phyloP scores from a whole-genome alignment of 164 flowering plant genomes.

The Sedum album region DNA sequence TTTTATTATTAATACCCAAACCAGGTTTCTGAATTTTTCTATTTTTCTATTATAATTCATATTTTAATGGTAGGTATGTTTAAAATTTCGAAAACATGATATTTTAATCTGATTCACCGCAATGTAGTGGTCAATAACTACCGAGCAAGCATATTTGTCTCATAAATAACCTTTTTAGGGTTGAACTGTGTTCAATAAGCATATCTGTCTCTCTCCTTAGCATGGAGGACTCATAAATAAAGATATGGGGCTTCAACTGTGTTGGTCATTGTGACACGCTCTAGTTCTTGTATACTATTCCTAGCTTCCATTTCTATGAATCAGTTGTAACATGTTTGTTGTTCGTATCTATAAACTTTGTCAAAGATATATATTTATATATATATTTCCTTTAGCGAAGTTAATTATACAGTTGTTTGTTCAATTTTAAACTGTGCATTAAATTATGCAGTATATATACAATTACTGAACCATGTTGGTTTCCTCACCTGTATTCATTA shows the following conservation, averaged over 20 bases:
- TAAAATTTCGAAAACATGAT: background rate
- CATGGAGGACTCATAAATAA: background rate
- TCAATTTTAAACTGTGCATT: background rate
- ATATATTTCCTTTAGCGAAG: background rate
- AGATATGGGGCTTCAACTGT: background rate
- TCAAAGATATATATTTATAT: background rate
- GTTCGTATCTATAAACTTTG: background rate
- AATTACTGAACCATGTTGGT: background rate
- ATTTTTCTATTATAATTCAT: background rate
- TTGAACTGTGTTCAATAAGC: too few relatives aligned
- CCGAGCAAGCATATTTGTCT: background rate
- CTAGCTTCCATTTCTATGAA: background rate
- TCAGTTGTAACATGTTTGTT: background rate
- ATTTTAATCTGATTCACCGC: too few relatives aligned
- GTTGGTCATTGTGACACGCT: background rate
- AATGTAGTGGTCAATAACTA: background rate
- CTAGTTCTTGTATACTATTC: background rate
- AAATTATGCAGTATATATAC: background rate
- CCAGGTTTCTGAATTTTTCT: background rate
- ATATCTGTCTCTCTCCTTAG: background rate
- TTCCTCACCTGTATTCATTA: conserved; percentile 17
- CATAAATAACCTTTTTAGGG: too few relatives aligned
- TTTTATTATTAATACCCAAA: background rate
- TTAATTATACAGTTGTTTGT: background rate
- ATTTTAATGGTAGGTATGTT: background rate